Evolutionary conservation across 1,284 basidiomycete species (phyloP), one percentile per base, ranked within the genome.

Genomic region (Neonothopanus nambi): DNA sequence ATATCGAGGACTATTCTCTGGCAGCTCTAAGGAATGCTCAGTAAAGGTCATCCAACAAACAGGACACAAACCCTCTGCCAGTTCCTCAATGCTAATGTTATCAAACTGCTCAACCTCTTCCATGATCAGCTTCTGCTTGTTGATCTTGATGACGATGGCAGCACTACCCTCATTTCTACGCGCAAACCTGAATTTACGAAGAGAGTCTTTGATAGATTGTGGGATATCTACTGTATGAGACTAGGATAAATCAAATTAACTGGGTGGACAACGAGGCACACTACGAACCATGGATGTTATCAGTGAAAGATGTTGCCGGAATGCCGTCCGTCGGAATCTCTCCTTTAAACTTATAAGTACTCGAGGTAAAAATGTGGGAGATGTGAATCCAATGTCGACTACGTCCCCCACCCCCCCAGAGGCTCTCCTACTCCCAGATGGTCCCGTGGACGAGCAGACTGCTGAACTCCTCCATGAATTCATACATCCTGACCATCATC

Each of bases 1-100:
- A 67, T 93, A 97, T 61, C 95, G 82, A 9, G 95, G 95, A 5
- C 89, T 82, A 68, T 91, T 91, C 70, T 93, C 93, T 0, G 95
- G 95, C 5, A 98, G 78, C 65, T 96, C 95, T 95, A n/a, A n/a
- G n/a, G n/a, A n/a, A n/a, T n/a, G n/a, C n/a, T n/a, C n/a, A n/a
- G 61, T 9, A 40, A 37, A 21, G 42, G 7, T 28, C 8, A 26
- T 41, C 20, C 17, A 24, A 43, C 17, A 43, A 50, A 24, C 23
- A 37, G 35, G 41, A 30, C 21, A 59, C 66, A 57, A 56, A 92
- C 92, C 92, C 72, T 95, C 88, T 12, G 84, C 90, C 37, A 95
- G 82, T 30, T 95, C 91, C 62, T 92, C 90, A 54, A 93, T 82
- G 54, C 76, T 78, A 57, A 91, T 84, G 57, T 83, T 74, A 66